Conservation (phyloP, 345 rosid species). For the Murraya paniculata region DNA sequence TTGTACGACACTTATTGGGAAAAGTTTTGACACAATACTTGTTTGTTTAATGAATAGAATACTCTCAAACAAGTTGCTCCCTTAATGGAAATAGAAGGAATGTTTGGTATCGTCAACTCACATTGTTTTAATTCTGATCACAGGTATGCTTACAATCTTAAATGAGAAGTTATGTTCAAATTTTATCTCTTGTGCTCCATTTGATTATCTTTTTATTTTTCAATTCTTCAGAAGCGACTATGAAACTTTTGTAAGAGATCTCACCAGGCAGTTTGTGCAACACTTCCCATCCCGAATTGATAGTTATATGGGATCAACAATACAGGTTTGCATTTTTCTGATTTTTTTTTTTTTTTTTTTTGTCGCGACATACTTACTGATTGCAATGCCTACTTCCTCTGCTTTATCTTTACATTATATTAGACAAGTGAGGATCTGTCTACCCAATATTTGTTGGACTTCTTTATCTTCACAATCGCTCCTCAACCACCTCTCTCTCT, state of each 20-base stretch:
- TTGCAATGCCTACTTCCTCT: not conserved
- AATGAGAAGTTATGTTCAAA: not conserved
- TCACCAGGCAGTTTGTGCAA: constrained; percentile 57
- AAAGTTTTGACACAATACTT: constrained; percentile 9
- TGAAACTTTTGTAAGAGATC: constrained; percentile 75
- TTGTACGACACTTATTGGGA: constrained; percentile 14
- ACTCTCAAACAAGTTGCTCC: constrained; percentile 69
- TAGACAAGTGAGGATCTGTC: not conserved
- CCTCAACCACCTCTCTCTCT: too few relatives aligned
- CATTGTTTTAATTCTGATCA: constrained; percentile 68
- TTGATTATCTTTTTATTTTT: constrained; percentile 1
- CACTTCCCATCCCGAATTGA: constrained; percentile 67
- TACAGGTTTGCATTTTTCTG: constrained; percentile 61
- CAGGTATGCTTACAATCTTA: constrained; percentile 42
- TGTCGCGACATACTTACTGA: not conserved
- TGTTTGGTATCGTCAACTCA: constrained; percentile 45
- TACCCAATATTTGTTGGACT: not conserved
- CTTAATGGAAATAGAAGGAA: constrained; percentile 61
- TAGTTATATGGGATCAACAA: constrained; percentile 70
- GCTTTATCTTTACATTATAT: not conserved
- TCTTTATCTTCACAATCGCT: too few relatives aligned
- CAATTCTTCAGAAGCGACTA: constrained; percentile 59
- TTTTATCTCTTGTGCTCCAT: constrained; percentile 4
- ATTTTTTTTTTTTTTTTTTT: not conserved
- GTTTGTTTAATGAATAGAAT: constrained; percentile 43